Percentiles rank a stretch among this genome's conserved stretches.
Evolutionary conservation across 306 rosid genomes (phyloP).

Genomic region (Quercus dentata): DNA sequence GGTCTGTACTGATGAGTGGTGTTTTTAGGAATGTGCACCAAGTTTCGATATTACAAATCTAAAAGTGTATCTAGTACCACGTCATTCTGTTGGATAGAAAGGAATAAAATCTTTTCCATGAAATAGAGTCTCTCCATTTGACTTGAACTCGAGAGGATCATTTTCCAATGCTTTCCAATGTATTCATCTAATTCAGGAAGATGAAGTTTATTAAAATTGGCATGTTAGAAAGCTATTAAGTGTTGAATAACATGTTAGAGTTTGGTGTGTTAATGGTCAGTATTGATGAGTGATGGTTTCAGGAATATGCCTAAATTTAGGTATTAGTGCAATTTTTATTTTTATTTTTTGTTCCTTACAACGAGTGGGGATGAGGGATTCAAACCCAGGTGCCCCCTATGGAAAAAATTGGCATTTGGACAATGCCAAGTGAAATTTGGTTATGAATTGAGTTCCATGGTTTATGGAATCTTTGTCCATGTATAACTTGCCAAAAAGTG

Average conservation of each 20-base stretch:
- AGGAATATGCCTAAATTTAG: background rate
- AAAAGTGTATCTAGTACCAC: too few relatives aligned
- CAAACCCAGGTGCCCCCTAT: too few relatives aligned
- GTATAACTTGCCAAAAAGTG: background rate
- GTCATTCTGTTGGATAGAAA: too few relatives aligned
- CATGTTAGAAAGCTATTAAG: background rate
- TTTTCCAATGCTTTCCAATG: background rate
- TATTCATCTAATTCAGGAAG: background rate
- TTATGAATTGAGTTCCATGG: background rate
- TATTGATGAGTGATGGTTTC: background rate
- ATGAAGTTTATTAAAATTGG: background rate
- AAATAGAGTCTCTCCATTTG: too few relatives aligned
- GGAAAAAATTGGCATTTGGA: too few relatives aligned
- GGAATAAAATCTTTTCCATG: too few relatives aligned
- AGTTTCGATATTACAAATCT: too few relatives aligned
- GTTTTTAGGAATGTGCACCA: too few relatives aligned
- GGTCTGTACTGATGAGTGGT: too few relatives aligned
- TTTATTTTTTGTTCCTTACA: too few relatives aligned
- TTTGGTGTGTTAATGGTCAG: background rate
- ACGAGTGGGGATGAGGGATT: too few relatives aligned
- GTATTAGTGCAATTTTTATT: background rate
- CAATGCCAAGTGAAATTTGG: background rate
- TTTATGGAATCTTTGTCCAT: background rate
- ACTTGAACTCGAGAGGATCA: too few relatives aligned
- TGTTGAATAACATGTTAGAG: background rate